Evolutionary conservation across 306 rosid species (phyloP).

Genomic region (Corylus avellana): DNA sequence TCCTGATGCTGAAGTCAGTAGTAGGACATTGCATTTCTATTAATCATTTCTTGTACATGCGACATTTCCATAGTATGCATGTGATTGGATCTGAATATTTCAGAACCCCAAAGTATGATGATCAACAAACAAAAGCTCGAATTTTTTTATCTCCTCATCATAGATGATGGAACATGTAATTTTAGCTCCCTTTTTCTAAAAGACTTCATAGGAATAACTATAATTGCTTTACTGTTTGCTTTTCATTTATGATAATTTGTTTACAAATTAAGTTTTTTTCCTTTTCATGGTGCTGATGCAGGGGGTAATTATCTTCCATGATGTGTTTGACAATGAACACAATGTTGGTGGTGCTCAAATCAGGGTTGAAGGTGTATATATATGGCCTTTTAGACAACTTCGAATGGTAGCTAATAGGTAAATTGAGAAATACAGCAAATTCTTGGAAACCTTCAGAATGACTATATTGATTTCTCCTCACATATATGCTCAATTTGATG

Average conservation of each 20-base stretch:
- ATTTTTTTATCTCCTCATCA: not conserved
- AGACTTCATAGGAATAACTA: not conserved
- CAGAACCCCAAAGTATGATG: not conserved
- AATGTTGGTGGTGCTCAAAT: slow-evolving; percentile 88
- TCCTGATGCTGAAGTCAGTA: not conserved
- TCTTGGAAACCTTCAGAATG: not conserved
- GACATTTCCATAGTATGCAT: not conserved
- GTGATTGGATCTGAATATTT: not conserved
- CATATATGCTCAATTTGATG: not conserved
- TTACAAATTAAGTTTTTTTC: slow-evolving; percentile 7
- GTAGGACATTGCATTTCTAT: not conserved
- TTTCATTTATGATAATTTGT: not conserved
- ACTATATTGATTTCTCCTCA: not conserved
- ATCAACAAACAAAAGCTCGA: not conserved
- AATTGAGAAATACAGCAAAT: not conserved
- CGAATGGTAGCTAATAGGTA: slow-evolving; percentile 96
- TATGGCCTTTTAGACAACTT: slow-evolving; percentile 99
- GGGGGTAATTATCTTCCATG: slow-evolving; percentile 89
- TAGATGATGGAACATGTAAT: not conserved
- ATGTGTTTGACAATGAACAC: slow-evolving; percentile 76
- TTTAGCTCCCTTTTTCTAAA: not conserved
- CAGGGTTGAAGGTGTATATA: slow-evolving; percentile 97
- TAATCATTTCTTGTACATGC: not conserved
- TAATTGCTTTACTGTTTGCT: not conserved
- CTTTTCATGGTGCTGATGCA: slow-evolving; percentile 42